These are phyloP conservation scores for Priceomyces fermenticarens DNA, from an alignment of 805 yeast genomes.

Conservation along the genomic window DNA sequence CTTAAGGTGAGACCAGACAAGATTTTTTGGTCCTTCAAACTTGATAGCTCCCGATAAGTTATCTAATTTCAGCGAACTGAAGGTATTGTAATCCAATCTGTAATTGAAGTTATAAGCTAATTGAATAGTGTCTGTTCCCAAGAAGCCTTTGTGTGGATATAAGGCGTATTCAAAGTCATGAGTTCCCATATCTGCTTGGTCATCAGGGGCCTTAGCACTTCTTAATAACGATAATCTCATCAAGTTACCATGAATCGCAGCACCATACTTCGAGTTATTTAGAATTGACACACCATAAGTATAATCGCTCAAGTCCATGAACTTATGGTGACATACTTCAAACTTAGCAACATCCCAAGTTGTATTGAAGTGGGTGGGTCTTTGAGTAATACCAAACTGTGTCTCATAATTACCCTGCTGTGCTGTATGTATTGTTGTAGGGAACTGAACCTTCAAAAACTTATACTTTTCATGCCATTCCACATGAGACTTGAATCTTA, in stretches of 20 bases:
- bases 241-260: constrained; percentile 86
- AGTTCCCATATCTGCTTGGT: constrained; percentile 87
- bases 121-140: constrained; percentile 63
- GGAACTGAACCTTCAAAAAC: constrained; percentile 92
- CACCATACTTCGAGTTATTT: constrained; percentile 89
- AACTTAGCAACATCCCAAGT: constrained; percentile 96
- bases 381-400: constrained; percentile 84
- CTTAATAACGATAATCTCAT: constrained; percentile 85
- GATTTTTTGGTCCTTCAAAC: constrained; percentile 48
- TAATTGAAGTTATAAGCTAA: constrained; percentile 81
- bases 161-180: constrained; percentile 83
- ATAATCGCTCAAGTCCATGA: constrained; percentile 85
- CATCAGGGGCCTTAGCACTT: constrained; percentile 94
- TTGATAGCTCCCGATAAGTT: constrained; percentile 17
- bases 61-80: constrained; percentile 10
- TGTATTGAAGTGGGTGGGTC: constrained; percentile 95
- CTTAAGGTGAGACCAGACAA: constrained; percentile 75
- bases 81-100: constrained; percentile 20
- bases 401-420: constrained; percentile 81
- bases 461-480: constrained; percentile 87
- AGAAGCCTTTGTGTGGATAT: constrained; percentile 73
- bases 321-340: constrained; percentile 92
- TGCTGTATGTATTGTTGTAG: constrained; percentile 76
- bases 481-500: constrained; percentile 46
- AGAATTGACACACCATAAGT: constrained; percentile 83